A percentile compares a stretch with the other conserved stretches of the same genome.
phyloP scores from a whole-genome alignment of 208 protist genomes.

The Leishmania mexicana region DNA sequence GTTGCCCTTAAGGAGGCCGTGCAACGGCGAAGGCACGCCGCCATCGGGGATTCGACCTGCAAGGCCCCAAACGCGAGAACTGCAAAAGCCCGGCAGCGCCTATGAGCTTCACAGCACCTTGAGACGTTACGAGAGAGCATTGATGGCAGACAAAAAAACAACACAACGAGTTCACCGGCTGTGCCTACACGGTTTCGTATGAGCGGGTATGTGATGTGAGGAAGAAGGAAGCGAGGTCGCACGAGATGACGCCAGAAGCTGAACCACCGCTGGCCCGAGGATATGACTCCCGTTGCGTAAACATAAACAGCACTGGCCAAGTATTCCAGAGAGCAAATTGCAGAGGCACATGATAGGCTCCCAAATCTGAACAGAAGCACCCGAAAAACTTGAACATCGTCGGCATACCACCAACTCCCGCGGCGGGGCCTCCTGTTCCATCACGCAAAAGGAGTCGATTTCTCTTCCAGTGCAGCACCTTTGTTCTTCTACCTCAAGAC shows the following conservation, averaged over 20 bases:
- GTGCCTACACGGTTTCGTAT: neutral
- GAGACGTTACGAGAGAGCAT: neutral
- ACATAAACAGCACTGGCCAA: too few species aligned
- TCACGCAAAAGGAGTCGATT: too few species aligned
- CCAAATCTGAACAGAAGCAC: too few species aligned
- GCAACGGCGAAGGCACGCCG: neutral
- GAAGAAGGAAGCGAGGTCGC: neutral
- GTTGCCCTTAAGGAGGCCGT: neutral
- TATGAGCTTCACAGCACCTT: neutral
- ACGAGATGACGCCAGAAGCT: neutral
- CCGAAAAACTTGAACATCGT: too few species aligned
- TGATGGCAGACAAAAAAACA: neutral
- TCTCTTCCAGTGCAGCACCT: too few species aligned
- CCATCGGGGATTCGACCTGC: neutral
- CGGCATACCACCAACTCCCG: too few species aligned
- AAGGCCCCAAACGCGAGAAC: neutral
- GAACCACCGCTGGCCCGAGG: too few species aligned
- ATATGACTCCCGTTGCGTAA: too few species aligned
- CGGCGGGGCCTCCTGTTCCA: too few species aligned
- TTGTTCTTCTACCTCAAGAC: neutral
- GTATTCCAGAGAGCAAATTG: too few species aligned
- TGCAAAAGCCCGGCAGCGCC: neutral
- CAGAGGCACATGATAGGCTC: too few species aligned
- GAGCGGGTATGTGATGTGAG: neutral
- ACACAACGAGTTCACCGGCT: neutral